These are phyloP conservation scores for Chlamydomonas sp. DNA, from an alignment of 139 green algal genomes.

Conservation along the genomic window DNA sequence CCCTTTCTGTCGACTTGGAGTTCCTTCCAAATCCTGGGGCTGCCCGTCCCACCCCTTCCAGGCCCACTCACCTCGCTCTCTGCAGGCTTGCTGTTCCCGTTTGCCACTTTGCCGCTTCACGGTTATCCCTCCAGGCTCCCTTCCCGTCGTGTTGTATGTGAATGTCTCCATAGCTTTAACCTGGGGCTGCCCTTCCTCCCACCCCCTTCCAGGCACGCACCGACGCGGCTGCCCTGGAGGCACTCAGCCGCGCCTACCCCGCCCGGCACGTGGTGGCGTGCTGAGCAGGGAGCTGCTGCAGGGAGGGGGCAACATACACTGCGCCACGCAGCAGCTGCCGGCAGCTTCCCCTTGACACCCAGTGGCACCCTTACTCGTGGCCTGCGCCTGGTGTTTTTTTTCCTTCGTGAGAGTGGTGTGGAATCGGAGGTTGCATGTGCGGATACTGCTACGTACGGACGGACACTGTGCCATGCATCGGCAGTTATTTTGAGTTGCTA, in stretches of 20 bases:
- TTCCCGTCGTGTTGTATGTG: neutral
- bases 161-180: neutral
- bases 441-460: no score
- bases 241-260: conserved; percentile 63
- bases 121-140: neutral
- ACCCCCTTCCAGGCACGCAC: conserved; percentile 30
- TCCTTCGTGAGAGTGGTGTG: no score
- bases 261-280: conserved; percentile 67
- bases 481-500: no score
- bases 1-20: neutral
- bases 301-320: conserved; percentile 83
- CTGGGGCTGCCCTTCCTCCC: conserved; percentile 24
- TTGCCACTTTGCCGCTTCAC: neutral
- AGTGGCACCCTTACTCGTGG: no score
- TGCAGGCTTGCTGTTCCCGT: neutral
- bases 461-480: no score
- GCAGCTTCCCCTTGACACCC: neutral
- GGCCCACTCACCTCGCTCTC: neutral
- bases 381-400: no score
- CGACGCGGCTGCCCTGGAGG: conserved; percentile 33
- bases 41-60: conserved; percentile 10
- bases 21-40: conserved; percentile 19
- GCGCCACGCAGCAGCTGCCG: conserved; percentile 58
- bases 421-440: no score
- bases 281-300: conserved; percentile 72